Conservation (phyloP, 345 rosid species). For the Salix brachista region DNA sequence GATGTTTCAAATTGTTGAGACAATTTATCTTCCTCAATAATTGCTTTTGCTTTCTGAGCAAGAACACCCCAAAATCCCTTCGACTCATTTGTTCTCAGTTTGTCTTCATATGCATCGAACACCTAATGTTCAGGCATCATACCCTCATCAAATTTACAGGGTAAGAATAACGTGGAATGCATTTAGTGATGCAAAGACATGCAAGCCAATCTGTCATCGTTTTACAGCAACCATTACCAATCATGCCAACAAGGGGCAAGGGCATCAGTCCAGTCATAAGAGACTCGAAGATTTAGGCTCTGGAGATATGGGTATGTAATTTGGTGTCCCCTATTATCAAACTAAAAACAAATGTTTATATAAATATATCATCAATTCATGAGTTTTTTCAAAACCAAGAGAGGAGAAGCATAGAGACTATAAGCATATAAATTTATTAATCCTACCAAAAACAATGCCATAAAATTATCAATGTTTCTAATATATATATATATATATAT, state of each 20-base stretch:
- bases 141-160: neutral
- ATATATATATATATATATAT: too few relatives aligned
- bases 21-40: conserved; percentile 65
- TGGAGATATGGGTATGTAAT: neutral
- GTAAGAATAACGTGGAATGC: neutral
- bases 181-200: neutral
- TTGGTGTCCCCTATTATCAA: neutral
- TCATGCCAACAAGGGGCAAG: neutral
- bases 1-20: conserved; percentile 30
- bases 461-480: neutral
- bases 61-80: conserved; percentile 81
- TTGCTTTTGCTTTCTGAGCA: conserved; percentile 83
- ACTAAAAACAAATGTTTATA: neutral
- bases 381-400: neutral
- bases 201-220: neutral
- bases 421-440: neutral
- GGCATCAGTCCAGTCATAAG: neutral
- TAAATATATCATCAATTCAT: neutral
- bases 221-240: neutral
- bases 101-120: conserved; percentile 62
- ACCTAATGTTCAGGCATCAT: conserved; percentile 41
- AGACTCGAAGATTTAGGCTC: neutral
- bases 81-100: conserved; percentile 29
- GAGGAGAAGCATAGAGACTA: neutral
- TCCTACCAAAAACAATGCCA: neutral